Percentiles rank a stretch among this genome's conserved stretches.
phyloP scores from a whole-genome alignment of 139 green algal species.

The Zygnema circumcarinatum region DNA sequence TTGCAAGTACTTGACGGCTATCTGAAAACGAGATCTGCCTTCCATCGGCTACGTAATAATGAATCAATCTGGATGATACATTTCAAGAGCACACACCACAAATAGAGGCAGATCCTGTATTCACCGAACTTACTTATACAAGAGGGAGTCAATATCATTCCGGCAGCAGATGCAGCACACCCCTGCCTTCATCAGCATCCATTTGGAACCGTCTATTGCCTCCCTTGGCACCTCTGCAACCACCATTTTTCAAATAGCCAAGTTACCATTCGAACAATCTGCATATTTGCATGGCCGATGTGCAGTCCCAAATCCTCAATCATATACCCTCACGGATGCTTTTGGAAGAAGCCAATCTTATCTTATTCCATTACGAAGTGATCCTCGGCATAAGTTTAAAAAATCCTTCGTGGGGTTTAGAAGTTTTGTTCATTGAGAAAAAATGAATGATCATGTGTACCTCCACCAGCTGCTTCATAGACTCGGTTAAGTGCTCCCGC shows the following conservation, averaged over 20 bases:
- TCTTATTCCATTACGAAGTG: neutral
- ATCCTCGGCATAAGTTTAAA: neutral
- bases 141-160: slow-evolving; percentile 31
- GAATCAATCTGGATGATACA: neutral
- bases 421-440: neutral
- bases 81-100: neutral
- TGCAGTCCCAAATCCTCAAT: neutral
- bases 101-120: neutral
- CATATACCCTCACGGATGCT: neutral
- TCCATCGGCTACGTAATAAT: neutral
- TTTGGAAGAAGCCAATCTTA: neutral
- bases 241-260: neutral
- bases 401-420: neutral
- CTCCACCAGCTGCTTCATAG: slow-evolving; percentile 21
- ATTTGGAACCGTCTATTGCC: slow-evolving; percentile 19
- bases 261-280: neutral
- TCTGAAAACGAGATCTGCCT: no score
- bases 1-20: neutral
- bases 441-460: neutral
- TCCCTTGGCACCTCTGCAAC: slow-evolving; percentile 42
- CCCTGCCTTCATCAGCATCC: slow-evolving; percentile 31
- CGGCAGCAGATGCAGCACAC: slow-evolving; percentile 48
- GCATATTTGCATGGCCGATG: neutral
- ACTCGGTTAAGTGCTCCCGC: slow-evolving; percentile 37
- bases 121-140: slow-evolving; percentile 27